These are phyloP conservation scores for Cryptosporidium xiaoi DNA, from an alignment of 169 alveolate species.

Conservation along the genomic window DNA sequence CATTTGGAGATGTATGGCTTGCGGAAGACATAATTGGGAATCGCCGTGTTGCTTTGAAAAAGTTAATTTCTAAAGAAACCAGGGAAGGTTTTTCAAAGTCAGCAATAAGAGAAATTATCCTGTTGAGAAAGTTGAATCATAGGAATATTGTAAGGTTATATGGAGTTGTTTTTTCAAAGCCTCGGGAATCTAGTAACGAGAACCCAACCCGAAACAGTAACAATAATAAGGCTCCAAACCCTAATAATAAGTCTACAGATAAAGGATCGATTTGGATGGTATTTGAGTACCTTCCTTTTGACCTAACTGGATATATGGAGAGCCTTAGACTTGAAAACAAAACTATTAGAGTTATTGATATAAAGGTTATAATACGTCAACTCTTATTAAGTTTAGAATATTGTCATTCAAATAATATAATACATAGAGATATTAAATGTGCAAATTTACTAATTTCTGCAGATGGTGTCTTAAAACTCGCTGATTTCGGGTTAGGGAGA, in stretches of 20 bases:
- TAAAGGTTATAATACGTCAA: constrained; percentile 85
- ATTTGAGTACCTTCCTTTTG: constrained; percentile 87
- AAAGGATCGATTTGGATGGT: constrained; percentile 86
- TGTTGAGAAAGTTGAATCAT: constrained; percentile 84
- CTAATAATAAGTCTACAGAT: constrained; percentile 16
- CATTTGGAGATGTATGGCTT: constrained; percentile 92
- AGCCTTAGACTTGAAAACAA: constrained; percentile 80
- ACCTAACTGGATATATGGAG: constrained; percentile 86
- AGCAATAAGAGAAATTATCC: constrained; percentile 87
- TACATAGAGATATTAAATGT: constrained; percentile 91
- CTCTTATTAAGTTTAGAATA: constrained; percentile 86
- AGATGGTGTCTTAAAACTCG: constrained; percentile 93
- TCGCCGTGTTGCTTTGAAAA: constrained; percentile 87
- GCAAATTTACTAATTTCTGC: constrained; percentile 91
- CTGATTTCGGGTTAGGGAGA: constrained; percentile 96
- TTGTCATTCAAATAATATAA: constrained; percentile 87
- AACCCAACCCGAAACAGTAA: constrained; percentile 13
- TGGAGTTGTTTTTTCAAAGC: constrained; percentile 84
- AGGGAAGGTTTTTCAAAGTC: constrained; percentile 90
- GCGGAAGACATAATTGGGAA: constrained; percentile 86
- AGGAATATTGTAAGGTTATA: constrained; percentile 83
- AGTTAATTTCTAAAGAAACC: constrained; percentile 85
- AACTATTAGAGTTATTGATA: constrained; percentile 77
- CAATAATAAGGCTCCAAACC: background rate
- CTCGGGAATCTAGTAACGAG: constrained; percentile 27